phyloP scores from a whole-genome alignment of 495 filamentous ascomycete species.

The Extremus antarcticus region DNA sequence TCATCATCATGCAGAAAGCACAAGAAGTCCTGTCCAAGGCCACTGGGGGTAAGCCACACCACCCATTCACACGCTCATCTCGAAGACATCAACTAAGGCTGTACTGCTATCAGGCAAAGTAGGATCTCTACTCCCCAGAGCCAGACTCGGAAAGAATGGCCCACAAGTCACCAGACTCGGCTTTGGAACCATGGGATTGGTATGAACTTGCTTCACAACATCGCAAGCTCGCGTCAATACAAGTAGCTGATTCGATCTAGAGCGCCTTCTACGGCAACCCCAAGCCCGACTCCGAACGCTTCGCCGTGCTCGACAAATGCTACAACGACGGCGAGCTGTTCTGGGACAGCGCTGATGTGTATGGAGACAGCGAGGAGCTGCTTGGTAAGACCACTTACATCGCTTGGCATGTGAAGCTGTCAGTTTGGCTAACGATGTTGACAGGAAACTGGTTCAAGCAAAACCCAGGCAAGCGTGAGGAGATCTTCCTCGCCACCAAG shows the following conservation, averaged over 20 bases:
- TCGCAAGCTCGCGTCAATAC: no score
- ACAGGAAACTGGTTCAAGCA: constrained; percentile 23
- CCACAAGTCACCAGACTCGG: constrained; percentile 6
- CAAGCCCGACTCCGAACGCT: constrained; percentile 24
- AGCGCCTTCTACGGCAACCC: constrained; percentile 23
- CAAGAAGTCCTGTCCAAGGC: constrained; percentile 10
- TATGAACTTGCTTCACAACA: constrained; percentile 3
- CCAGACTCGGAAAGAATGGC: constrained; percentile 10
- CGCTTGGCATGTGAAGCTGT: background rate
- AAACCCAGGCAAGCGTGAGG: constrained; percentile 24
- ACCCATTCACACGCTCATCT: no score
- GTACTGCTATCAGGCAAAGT: no score
- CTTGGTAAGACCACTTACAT: background rate
- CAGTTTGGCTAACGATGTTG: background rate
- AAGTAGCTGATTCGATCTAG: background rate
- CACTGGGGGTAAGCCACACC: no score
- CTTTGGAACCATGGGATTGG: constrained; percentile 7
- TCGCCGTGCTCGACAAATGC: constrained; percentile 22
- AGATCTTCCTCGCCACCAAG: constrained; percentile 28
- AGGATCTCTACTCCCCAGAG: background rate
- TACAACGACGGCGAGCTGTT: constrained; percentile 21
- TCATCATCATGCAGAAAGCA: constrained; percentile 1
- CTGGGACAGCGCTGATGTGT: constrained; percentile 25
- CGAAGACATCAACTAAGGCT: no score
- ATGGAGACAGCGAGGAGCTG: constrained; percentile 23